Evolutionary conservation across 305 asterid species (phyloP).

Genomic region (Fraxinus floribunda): DNA sequence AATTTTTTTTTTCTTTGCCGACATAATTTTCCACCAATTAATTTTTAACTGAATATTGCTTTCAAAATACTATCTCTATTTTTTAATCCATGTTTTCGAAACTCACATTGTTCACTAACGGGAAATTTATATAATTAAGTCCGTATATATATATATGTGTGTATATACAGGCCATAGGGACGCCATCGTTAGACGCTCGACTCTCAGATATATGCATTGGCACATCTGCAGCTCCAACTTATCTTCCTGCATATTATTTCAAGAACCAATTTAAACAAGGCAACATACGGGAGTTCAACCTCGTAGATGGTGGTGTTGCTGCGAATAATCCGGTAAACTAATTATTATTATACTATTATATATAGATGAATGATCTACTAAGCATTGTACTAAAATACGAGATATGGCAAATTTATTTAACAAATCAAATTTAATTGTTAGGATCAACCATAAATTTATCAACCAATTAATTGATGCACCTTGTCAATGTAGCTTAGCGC

Average conservation of each 20-base stretch:
- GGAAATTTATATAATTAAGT: background rate
- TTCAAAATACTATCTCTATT: too few species aligned
- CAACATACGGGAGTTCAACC: slow-evolving; percentile 20
- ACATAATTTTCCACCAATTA: too few species aligned
- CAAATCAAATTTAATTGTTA: too few species aligned
- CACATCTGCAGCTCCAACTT: slow-evolving; percentile 29
- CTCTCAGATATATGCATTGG: slow-evolving; percentile 1
- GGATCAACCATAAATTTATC: too few species aligned
- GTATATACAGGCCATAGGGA: slow-evolving; percentile 27
- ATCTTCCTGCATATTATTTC: slow-evolving; percentile 28
- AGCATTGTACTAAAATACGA: background rate
- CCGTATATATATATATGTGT: background rate
- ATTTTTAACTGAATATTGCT: too few species aligned
- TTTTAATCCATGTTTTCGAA: too few species aligned
- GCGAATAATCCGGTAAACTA: slow-evolving; percentile 31
- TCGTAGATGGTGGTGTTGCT: slow-evolving; percentile 33
- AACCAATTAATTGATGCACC: too few species aligned
- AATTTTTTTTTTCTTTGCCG: too few species aligned
- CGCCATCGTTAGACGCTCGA: slow-evolving; percentile 27
- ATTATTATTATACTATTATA: background rate
- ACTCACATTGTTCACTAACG: background rate
- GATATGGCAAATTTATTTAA: too few species aligned
- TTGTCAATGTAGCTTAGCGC: too few species aligned
- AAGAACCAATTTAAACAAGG: slow-evolving; percentile 8
- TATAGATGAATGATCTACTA: background rate